A percentile compares a stretch with the other conserved stretches of the same genome.
phyloP scores from a whole-genome alignment of 129 eudicot genomes.

The Gnaphalium uliginosum region DNA sequence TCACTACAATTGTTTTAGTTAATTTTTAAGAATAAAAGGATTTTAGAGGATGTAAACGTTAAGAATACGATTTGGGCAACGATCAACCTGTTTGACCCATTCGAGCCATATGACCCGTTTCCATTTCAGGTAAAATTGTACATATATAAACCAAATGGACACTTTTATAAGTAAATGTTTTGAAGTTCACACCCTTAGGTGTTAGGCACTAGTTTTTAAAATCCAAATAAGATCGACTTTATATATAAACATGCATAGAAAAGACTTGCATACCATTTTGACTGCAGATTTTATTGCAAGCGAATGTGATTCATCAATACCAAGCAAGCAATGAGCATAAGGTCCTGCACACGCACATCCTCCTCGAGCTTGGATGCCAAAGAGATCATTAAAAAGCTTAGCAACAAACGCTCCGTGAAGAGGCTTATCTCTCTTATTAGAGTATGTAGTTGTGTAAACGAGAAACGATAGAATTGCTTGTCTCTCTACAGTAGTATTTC shows the following conservation, averaged over 20 bases:
- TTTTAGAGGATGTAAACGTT: too few species aligned
- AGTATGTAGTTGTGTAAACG: slow-evolving; percentile 36
- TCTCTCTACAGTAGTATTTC: slow-evolving; percentile 49
- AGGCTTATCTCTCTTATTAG: slow-evolving; percentile 48
- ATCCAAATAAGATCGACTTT: too few species aligned
- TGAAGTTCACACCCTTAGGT: too few species aligned
- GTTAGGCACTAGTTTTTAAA: too few species aligned
- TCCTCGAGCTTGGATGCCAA: slow-evolving; percentile 93
- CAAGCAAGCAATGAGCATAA: slow-evolving; percentile 66
- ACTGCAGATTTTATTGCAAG: slow-evolving; percentile 57
- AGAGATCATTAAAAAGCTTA: slow-evolving; percentile 77
- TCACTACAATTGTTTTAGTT: too few species aligned
- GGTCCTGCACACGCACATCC: slow-evolving; percentile 99
- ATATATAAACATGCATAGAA: neutral
- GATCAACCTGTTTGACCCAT: too few species aligned
- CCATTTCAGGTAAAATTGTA: too few species aligned
- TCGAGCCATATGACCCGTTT: too few species aligned
- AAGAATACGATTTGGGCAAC: too few species aligned
- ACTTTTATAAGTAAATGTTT: too few species aligned
- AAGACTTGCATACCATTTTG: slow-evolving; percentile 49
- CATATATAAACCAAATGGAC: too few species aligned
- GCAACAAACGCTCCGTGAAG: slow-evolving; percentile 81
- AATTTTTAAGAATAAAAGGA: too few species aligned
- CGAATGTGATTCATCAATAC: slow-evolving; percentile 48
- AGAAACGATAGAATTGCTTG: slow-evolving; percentile 71